Evolutionary conservation across 352 stramenopile genomes (phyloP).

Genomic region (Thraustochytrium sp.): DNA sequence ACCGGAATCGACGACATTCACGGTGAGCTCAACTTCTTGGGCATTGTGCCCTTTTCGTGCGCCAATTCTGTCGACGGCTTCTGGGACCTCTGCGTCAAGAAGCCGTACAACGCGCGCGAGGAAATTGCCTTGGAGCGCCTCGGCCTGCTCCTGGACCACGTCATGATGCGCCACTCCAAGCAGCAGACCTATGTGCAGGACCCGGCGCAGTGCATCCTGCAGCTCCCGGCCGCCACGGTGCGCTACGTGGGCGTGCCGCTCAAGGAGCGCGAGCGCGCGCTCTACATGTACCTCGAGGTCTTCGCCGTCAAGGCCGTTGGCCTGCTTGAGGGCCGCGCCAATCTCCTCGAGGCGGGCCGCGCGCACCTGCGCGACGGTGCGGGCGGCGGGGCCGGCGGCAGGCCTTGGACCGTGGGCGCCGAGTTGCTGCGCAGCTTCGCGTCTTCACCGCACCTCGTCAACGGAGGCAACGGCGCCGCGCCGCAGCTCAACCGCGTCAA

Average conservation of each 20-base stretch:
- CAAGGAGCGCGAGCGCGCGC: background rate
- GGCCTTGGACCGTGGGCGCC: background rate
- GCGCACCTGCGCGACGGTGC: background rate
- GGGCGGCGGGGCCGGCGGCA: background rate
- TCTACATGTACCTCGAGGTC: background rate
- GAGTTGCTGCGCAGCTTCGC: background rate
- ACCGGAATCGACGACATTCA: constrained; percentile 55
- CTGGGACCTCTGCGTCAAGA: background rate
- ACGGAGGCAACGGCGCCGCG: background rate
- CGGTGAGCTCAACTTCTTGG: constrained; percentile 57
- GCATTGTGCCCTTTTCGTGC: constrained; percentile 51
- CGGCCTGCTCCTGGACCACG: background rate
- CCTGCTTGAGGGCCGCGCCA: background rate
- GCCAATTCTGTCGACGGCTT: background rate
- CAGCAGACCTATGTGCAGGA: background rate
- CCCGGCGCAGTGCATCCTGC: background rate
- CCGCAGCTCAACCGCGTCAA: background rate
- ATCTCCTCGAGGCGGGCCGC: background rate
- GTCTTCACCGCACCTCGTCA: background rate
- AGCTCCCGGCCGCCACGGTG: background rate
- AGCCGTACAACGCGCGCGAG: background rate
- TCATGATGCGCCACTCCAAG: constrained; percentile 41
- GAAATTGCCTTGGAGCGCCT: background rate
- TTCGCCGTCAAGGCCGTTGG: background rate
- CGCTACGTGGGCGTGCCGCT: background rate